Percentiles rank a stretch among this genome's conserved stretches.
Conservation (phyloP, 139 green algal genomes). For the Ettlia oleoabundans region DNA sequence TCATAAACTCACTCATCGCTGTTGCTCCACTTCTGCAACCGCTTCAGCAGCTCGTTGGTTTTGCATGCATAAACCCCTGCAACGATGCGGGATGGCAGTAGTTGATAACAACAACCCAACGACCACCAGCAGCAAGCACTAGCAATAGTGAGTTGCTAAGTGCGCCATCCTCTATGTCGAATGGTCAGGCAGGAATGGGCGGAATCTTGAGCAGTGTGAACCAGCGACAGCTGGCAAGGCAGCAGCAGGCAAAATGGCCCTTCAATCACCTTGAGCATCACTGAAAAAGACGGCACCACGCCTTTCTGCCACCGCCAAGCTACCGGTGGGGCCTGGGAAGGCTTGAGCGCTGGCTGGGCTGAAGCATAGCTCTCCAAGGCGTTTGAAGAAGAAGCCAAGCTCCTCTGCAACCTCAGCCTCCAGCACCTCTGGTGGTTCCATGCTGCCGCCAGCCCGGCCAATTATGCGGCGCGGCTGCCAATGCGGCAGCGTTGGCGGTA, state of each 20-base stretch:
- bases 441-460: neutral
- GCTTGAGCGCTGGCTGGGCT: neutral
- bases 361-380: conserved; percentile 28
- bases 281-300: conserved; percentile 34
- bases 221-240: neutral
- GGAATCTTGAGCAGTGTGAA: neutral
- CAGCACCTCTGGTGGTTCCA: conserved; percentile 2
- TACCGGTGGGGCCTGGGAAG: neutral
- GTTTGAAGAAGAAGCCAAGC: conserved; percentile 42
- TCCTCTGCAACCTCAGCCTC: conserved; percentile 25
- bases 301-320: conserved; percentile 15
- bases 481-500: neutral
- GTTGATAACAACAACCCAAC: neutral
- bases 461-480: too few species aligned
- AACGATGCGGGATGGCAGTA: neutral
- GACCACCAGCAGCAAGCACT: neutral
- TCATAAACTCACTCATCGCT: conserved; percentile 39
- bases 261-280: conserved; percentile 16
- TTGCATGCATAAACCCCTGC: conserved; percentile 35
- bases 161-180: too few species aligned
- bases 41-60: conserved; percentile 24
- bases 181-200: too few species aligned
- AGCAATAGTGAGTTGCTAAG: too few species aligned
- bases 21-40: conserved; percentile 39
- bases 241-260: neutral